Percentiles rank a stretch among this genome's conserved stretches.
phyloP scores from a whole-genome alignment of 768 basidiomycete genomes.

The Lactifluus piperatus region DNA sequence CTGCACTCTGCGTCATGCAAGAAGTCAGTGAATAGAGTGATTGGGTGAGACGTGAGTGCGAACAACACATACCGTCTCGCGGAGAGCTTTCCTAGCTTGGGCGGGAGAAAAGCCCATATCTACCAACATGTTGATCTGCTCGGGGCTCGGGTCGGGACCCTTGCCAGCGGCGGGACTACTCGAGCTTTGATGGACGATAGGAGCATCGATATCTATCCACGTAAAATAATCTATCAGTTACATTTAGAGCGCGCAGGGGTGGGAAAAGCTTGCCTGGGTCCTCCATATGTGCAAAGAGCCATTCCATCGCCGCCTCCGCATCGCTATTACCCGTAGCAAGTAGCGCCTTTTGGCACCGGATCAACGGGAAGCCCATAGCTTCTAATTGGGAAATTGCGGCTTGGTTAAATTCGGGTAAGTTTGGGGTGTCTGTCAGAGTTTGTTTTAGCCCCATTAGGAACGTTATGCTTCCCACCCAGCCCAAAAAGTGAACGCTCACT shows the following conservation, averaged over 20 bases:
- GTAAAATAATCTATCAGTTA: too few species aligned
- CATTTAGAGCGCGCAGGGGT: too few species aligned
- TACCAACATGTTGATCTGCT: conserved; percentile 61
- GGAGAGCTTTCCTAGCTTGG: conserved; percentile 81
- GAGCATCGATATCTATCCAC: conserved; percentile 89
- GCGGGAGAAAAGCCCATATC: conserved; percentile 90
- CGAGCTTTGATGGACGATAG: conserved; percentile 36
- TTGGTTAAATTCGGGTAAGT: conserved; percentile 61
- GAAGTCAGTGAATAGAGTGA: not conserved
- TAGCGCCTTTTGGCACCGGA: conserved; percentile 85
- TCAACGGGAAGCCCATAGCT: conserved; percentile 82
- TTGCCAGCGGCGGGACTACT: conserved; percentile 20
- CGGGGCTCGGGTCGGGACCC: conserved; percentile 50
- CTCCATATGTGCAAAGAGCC: conserved; percentile 93
- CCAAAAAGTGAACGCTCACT: conserved; percentile 11
- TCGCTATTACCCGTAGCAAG: conserved; percentile 76
- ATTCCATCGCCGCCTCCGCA: conserved; percentile 84
- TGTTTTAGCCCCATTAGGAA: not conserved
- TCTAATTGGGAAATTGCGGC: conserved; percentile 69
- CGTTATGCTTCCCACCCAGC: not conserved
- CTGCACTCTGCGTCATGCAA: conserved; percentile 42
- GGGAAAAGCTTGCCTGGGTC: conserved; percentile 73
- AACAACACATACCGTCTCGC: conserved; percentile 74
- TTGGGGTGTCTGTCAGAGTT: conserved; percentile 24
- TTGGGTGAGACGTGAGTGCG: not conserved